phyloP scores from a whole-genome alignment of 495 filamentous ascomycete genomes.

The Xylaria curta region DNA sequence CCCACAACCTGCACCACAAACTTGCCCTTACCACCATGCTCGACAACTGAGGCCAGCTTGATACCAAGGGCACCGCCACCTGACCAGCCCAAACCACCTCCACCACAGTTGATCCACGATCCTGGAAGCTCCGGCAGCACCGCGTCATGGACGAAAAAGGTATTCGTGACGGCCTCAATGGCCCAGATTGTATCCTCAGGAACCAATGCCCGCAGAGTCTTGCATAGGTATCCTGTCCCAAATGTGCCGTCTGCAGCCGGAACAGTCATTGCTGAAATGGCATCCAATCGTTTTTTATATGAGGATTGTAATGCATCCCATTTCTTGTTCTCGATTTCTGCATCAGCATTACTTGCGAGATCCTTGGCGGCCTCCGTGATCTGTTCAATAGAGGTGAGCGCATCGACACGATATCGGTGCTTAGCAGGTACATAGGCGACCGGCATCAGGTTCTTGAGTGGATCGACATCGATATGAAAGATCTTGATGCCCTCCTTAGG shows the following conservation, averaged over 20 bases:
- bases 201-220: constrained; percentile 65
- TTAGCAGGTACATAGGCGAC: constrained; percentile 78
- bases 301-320: constrained; percentile 64
- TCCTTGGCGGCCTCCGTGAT: constrained; percentile 60
- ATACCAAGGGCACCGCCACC: constrained; percentile 87
- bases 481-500: constrained; percentile 67
- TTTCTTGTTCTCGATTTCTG: constrained; percentile 51
- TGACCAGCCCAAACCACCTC: constrained; percentile 94
- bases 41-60: constrained; percentile 77
- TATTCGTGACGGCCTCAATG: constrained; percentile 89
- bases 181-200: constrained; percentile 83
- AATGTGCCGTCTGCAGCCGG: constrained; percentile 69
- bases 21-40: constrained; percentile 70
- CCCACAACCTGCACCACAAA: constrained; percentile 95
- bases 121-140: constrained; percentile 78
- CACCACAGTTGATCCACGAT: constrained; percentile 92
- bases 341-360: constrained; percentile 52
- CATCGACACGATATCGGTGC: constrained; percentile 77
- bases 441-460: constrained; percentile 87
- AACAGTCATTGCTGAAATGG: constrained; percentile 62
- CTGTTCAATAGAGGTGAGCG: constrained; percentile 73
- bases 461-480: constrained; percentile 86
- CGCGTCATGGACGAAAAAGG: constrained; percentile 78
- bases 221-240: constrained; percentile 72
- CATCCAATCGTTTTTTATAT: constrained; percentile 65